phyloP scores from a whole-genome alignment of 352 stramenopile species.

The Pythium pyrilobum region DNA sequence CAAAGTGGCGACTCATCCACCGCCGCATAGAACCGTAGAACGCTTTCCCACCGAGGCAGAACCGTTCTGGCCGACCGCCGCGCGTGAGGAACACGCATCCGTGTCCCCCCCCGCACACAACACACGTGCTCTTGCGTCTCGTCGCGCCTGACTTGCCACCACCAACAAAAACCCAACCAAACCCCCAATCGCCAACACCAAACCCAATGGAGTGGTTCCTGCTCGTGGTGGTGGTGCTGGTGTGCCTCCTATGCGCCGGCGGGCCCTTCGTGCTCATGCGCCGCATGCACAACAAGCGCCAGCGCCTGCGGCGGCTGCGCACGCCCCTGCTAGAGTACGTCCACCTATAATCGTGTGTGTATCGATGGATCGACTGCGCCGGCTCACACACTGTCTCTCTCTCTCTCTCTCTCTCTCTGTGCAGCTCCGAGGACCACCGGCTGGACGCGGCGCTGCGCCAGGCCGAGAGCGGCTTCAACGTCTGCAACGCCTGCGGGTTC shows the following conservation, averaged over 20 bases:
- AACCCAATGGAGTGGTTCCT: constrained; percentile 16
- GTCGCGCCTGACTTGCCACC: too few species aligned
- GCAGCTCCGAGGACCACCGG: constrained; percentile 18
- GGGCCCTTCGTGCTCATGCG: constrained; percentile 14
- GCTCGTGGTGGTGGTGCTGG: constrained; percentile 1
- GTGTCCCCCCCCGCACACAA: too few species aligned
- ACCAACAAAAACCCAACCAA: background rate
- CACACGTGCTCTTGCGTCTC: too few species aligned
- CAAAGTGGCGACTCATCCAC: too few species aligned
- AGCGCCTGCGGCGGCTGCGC: constrained; percentile 2
- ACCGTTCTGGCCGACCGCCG: too few species aligned
- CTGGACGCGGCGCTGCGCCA: constrained; percentile 17
- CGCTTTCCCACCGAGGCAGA: too few species aligned
- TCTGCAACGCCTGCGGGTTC: constrained; percentile 19
- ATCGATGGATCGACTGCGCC: background rate
- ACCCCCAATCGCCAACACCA: background rate
- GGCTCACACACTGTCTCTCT: background rate
- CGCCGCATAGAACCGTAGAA: too few species aligned
- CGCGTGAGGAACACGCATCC: too few species aligned
- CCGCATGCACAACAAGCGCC: constrained; percentile 12
- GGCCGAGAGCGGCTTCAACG: constrained; percentile 19
- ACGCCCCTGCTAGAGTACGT: constrained; percentile 15
- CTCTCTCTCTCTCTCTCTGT: background rate
- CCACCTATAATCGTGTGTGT: background rate
- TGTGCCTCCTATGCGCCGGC: constrained; percentile 11